Evolutionary conservation across 75 land plant genomes (phyloP).

Genomic region (Sequoia sempervirens): DNA sequence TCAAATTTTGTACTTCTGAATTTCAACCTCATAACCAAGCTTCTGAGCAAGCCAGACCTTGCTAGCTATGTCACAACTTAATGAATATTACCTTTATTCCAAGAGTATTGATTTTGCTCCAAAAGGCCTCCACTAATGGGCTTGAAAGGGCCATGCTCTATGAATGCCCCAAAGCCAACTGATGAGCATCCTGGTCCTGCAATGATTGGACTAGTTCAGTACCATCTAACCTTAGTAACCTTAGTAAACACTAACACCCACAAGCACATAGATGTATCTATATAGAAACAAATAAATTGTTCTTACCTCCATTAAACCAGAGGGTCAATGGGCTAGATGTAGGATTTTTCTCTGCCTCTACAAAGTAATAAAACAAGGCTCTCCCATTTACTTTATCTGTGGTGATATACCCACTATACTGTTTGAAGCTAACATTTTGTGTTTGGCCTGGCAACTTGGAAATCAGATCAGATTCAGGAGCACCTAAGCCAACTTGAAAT

Average conservation of each 20-base stretch:
- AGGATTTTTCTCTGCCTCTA: constrained; percentile 41
- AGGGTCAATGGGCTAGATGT: constrained; percentile 35
- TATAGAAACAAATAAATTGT: background rate
- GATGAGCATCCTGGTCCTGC: constrained; percentile 68
- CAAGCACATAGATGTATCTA: background rate
- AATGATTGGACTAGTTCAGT: background rate
- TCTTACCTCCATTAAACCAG: constrained; percentile 65
- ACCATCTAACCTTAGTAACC: background rate
- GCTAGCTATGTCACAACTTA: background rate
- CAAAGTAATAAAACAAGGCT: constrained; percentile 57
- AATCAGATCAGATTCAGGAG: constrained; percentile 3
- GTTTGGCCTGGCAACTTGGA: constrained; percentile 35
- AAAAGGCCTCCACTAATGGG: constrained; percentile 25
- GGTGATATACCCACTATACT: constrained; percentile 38
- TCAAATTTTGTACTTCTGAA: background rate
- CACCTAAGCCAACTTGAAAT: background rate
- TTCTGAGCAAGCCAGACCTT: background rate
- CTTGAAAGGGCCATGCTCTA: constrained; percentile 51
- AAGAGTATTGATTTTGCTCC: constrained; percentile 21
- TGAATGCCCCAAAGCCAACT: constrained; percentile 50
- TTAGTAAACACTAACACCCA: background rate
- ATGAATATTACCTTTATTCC: constrained; percentile 34
- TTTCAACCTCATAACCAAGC: background rate
- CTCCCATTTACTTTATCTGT: constrained; percentile 17
- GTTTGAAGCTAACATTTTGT: constrained; percentile 17